Percentiles rank a stretch among this genome's conserved stretches.
Conservation (phyloP, 2,329 filamentous ascomycete species). For the Arthroderma uncinatum region DNA sequence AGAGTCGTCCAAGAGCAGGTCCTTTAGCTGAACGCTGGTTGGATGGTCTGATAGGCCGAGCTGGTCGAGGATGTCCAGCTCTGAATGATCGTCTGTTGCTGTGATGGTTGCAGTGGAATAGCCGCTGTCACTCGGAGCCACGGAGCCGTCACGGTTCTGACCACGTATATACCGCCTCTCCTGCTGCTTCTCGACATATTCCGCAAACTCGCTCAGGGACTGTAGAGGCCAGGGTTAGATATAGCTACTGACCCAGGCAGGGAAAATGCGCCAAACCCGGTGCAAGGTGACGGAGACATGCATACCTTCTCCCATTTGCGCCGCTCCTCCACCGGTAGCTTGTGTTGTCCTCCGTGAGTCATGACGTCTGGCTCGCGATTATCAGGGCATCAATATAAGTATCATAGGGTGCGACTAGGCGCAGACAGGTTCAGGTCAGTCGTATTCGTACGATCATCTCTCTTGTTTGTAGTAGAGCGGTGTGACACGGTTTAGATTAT, state of each 20-base stretch:
- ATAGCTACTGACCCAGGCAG: neutral
- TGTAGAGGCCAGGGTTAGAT: constrained; percentile 20
- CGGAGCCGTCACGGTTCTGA: constrained; percentile 21
- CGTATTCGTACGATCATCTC: constrained; percentile 16
- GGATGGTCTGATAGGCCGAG: constrained; percentile 58
- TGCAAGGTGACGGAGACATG: neutral
- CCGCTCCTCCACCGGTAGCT: constrained; percentile 60
- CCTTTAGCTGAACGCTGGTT: constrained; percentile 54
- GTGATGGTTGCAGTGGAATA: constrained; percentile 29
- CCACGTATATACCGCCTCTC: constrained; percentile 38
- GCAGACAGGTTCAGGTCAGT: constrained; percentile 8
- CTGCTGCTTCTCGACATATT: constrained; percentile 94
- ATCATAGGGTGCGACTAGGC: constrained; percentile 4
- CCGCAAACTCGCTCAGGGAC: constrained; percentile 91
- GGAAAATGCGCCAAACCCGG: neutral
- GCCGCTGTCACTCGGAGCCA: constrained; percentile 32
- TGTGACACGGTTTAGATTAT: neutral
- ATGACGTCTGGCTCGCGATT: constrained; percentile 17
- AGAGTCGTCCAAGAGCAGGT: constrained; percentile 55
- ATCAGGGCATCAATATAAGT: neutral
- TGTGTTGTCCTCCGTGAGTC: constrained; percentile 39
- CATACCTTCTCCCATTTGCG: constrained; percentile 76
- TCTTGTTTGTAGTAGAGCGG: neutral
- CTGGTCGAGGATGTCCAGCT: constrained; percentile 80
- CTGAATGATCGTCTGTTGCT: constrained; percentile 59